Conservation (phyloP, 2,329 filamentous ascomycete genomes). For the Stromatinia cepivora region DNA sequence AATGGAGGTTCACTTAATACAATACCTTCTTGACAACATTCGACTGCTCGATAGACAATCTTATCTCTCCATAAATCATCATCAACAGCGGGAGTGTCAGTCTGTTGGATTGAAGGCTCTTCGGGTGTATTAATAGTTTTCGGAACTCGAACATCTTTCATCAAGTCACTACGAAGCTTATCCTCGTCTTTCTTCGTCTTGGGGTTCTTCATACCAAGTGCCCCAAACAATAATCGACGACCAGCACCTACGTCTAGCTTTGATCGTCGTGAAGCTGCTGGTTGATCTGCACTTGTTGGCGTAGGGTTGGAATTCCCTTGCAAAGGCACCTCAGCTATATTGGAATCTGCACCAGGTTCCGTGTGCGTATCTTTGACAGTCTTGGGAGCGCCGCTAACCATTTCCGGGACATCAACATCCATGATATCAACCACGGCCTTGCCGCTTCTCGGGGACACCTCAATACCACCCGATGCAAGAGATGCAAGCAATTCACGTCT, state of each 20-base stretch:
- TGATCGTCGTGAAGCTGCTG: constrained; percentile 28
- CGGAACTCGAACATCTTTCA: constrained; percentile 52
- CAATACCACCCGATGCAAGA: constrained; percentile 53
- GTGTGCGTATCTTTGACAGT: neutral
- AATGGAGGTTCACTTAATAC: constrained; percentile 77
- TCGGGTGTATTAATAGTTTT: constrained; percentile 37
- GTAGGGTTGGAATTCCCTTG: neutral
- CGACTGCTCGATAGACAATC: constrained; percentile 75
- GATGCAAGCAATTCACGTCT: constrained; percentile 53
- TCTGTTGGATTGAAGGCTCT: constrained; percentile 27
- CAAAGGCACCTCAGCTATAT: neutral
- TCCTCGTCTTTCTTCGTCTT: constrained; percentile 69
- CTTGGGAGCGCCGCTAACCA: neutral
- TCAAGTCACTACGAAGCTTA: constrained; percentile 58
- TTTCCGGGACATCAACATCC: neutral
- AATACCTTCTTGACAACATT: constrained; percentile 73
- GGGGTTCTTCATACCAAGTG: constrained; percentile 68
- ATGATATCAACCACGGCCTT: neutral
- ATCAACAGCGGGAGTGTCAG: constrained; percentile 46
- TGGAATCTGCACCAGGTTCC: neutral
- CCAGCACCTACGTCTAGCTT: constrained; percentile 60
- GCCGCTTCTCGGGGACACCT: constrained; percentile 41
- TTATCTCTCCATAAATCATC: constrained; percentile 71
- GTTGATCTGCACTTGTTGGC: neutral
- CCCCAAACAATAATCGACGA: constrained; percentile 68